Conservation (phyloP, 768 basidiomycete species). For the Punctularia strigosozonata region DNA sequence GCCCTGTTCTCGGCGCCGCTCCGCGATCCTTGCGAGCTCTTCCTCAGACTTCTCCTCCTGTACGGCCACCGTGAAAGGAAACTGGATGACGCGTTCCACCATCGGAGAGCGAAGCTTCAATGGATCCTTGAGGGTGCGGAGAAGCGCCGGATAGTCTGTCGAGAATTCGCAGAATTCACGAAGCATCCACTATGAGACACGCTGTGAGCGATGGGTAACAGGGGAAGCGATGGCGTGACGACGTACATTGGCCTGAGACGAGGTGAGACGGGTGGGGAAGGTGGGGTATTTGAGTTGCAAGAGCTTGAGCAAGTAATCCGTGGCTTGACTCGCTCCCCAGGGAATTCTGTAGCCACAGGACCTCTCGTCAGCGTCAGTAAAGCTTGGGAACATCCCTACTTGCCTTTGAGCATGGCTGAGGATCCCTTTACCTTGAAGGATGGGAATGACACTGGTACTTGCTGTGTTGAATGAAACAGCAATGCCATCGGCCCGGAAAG, state of each 20-base stretch:
- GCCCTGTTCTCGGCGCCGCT: slow-evolving; percentile 79
- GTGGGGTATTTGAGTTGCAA: slow-evolving; percentile 92
- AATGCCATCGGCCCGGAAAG: slow-evolving; percentile 61
- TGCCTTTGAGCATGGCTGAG: slow-evolving; percentile 83
- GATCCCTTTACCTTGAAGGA: slow-evolving; percentile 72
- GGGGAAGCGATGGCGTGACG: background rate
- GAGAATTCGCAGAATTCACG: slow-evolving; percentile 80
- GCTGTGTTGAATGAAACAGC: slow-evolving; percentile 88
- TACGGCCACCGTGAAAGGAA: slow-evolving; percentile 58
- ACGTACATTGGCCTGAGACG: slow-evolving; percentile 64
- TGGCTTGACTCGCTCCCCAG: slow-evolving; percentile 85
- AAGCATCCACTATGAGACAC: slow-evolving; percentile 67
- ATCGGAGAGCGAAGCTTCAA: slow-evolving; percentile 41
- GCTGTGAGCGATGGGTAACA: background rate
- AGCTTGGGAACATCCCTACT: slow-evolving; percentile 8
- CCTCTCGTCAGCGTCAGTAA: background rate
- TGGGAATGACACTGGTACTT: slow-evolving; percentile 83
- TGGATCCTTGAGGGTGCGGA: slow-evolving; percentile 64
- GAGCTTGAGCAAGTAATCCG: slow-evolving; percentile 87
- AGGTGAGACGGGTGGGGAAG: slow-evolving; percentile 78
- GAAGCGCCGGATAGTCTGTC: slow-evolving; percentile 55
- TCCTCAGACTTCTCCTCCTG: slow-evolving; percentile 86
- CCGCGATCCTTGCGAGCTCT: slow-evolving; percentile 65
- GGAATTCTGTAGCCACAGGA: slow-evolving; percentile 58
- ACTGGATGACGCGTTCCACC: slow-evolving; percentile 80